Evolutionary conservation across 2,329 filamentous ascomycete genomes (phyloP).

Genomic region (Exophiala sideris): DNA sequence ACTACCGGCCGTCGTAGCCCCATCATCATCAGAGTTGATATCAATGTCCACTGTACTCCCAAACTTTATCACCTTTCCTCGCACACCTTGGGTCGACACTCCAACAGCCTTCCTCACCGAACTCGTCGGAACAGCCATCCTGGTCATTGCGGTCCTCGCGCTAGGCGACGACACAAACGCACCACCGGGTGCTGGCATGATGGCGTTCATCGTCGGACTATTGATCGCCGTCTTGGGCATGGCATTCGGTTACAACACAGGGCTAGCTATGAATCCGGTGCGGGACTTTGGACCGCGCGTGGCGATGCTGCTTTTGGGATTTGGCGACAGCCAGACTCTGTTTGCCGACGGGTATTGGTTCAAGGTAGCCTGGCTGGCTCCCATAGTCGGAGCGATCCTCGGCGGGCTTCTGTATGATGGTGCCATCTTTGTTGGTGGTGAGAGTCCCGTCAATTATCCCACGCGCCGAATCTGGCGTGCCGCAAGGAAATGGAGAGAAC

Average conservation of each 20-base stretch:
- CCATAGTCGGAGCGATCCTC: constrained; percentile 39
- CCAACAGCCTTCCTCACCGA: constrained; percentile 48
- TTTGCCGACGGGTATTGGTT: constrained; percentile 47
- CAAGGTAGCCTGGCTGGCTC: constrained; percentile 40
- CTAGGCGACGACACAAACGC: constrained; percentile 48
- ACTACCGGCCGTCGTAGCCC: not conserved
- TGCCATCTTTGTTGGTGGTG: constrained; percentile 50
- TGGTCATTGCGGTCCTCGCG: constrained; percentile 44
- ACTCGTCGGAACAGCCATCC: constrained; percentile 43
- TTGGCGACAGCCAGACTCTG: constrained; percentile 39
- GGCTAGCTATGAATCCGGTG: constrained; percentile 48
- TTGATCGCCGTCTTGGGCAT: constrained; percentile 36
- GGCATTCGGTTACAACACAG: constrained; percentile 47
- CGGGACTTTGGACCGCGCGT: constrained; percentile 52
- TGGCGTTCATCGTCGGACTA: constrained; percentile 49
- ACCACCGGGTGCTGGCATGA: constrained; percentile 51
- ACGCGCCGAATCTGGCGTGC: constrained; percentile 42
- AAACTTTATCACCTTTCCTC: constrained; percentile 47
- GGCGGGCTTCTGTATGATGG: constrained; percentile 52
- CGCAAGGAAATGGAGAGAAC: constrained; percentile 38
- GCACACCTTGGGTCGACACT: constrained; percentile 37
- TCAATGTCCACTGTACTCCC: constrained; percentile 19
- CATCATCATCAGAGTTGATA: not conserved
- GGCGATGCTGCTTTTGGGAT: constrained; percentile 45
- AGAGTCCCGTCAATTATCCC: constrained; percentile 52